Conservation (phyloP, 441 rosid genomes). For the Gossypium schwendimanii region DNA sequence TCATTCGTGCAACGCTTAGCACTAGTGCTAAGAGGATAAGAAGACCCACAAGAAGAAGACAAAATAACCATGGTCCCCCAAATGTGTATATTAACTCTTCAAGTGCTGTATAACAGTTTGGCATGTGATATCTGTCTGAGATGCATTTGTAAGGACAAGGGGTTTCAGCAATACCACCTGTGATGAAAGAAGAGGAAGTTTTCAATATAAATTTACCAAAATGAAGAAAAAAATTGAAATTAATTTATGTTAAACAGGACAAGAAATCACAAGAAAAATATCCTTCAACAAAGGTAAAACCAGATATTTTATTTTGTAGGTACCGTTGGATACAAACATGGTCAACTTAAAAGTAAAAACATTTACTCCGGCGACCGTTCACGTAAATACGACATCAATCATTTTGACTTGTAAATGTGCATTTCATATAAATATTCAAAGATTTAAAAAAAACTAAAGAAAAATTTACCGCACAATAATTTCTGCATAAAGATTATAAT, state of each 20-base stretch:
- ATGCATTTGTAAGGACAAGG: conserved; percentile 91
- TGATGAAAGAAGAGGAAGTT: conserved; percentile 16
- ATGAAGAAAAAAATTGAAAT: not conserved
- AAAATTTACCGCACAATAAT: not conserved
- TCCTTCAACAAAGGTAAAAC: not conserved
- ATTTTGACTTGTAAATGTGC: not conserved
- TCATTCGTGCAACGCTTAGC: conserved; percentile 97
- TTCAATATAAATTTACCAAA: not conserved
- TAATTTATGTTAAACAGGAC: not conserved
- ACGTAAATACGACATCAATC: not conserved
- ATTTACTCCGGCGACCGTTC: not conserved
- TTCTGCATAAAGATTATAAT: not conserved
- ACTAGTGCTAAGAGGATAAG: conserved; percentile 88
- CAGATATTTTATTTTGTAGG: not conserved
- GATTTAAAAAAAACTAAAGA: too few relatives aligned
- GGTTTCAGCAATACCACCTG: conserved; percentile 90
- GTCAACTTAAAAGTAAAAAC: not conserved
- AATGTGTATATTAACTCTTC: conserved; percentile 97
- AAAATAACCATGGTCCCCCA: conserved; percentile 98
- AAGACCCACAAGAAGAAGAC: conserved; percentile 82
- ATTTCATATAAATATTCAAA: too few relatives aligned
- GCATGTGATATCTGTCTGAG: conserved; percentile 97
- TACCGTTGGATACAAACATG: not conserved
- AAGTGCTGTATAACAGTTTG: conserved; percentile 92
- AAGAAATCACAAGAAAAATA: not conserved